Base-by-base conservation (phyloP, 768 basidiomycete species). In the Terana coerulea region DNA sequence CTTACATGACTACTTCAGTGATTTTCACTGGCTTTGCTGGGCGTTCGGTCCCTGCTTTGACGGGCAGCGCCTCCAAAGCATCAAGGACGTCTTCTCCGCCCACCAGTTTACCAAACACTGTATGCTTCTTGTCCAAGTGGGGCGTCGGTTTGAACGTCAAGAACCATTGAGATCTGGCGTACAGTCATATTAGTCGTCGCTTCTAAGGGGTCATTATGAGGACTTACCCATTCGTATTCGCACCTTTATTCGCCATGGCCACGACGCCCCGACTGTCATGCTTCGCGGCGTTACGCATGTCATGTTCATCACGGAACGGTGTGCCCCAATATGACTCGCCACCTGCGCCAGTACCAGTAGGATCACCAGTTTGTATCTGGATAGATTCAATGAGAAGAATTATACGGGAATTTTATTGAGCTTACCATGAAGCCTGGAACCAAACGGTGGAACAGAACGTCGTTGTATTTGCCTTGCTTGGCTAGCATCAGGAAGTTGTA, bases 401-500 rank as follows among this genome's bases (percentile, higher is more conserved):
- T 33, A 37, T 21, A 15, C 4, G 22, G 39, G 7, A 25, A 34
- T 5, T n/a, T 19, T 10, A 24, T 14, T 28, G 47, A 8, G 30
- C 56, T 3, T 54, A 92, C 92, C 95, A 98, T 98, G 64, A 97
- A 97, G 0, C 88, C 92, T 4, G 94, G 95, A 11, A 98, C 90
- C 24, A 95, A 72, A 17, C 95, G 82, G 65, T 99, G 95, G 67
- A 98, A 99, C 21, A 92, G 69, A 52, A 84, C 85, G 58, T 91
- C 74, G 57, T 98, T 84, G 62, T 98, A 99, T 62, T 95, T 94
- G 8, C 94, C 92, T 21, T 84, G 76, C 54, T 84, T 81, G 0
- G 97, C 95, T 7, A 99, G 80, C 86, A 91, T 91, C 25, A 99
- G 71, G 68, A 98, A 99, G 66, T 99, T 99, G 68, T 99, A 99